Conservation (phyloP, 2,329 filamentous ascomycete genomes). For the Trichoderma sp. region DNA sequence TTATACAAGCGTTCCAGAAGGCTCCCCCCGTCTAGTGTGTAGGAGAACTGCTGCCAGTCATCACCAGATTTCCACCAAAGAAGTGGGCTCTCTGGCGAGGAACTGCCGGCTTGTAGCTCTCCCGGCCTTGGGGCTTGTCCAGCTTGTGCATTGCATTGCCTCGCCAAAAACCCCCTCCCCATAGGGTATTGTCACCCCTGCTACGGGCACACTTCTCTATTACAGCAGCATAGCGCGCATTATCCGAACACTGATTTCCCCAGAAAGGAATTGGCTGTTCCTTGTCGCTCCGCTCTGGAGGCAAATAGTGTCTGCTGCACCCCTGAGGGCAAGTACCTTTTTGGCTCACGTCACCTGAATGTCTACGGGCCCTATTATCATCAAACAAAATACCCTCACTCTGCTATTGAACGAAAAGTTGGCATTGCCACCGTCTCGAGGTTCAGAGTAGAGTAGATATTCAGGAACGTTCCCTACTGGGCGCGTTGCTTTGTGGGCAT, state of each 20-base stretch:
- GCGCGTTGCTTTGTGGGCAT: neutral
- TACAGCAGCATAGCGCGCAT: conserved; percentile 21
- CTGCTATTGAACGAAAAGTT: neutral
- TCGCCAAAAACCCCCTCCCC: conserved; percentile 16
- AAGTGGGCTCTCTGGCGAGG: conserved; percentile 9
- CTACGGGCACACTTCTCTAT: conserved; percentile 24
- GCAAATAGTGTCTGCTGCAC: conserved; percentile 24
- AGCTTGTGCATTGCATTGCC: conserved; percentile 24
- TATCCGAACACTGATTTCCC: conserved; percentile 24
- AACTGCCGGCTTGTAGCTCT: conserved; percentile 16
- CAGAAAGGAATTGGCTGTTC: conserved; percentile 24
- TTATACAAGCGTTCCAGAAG: neutral
- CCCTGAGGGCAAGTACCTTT: conserved; percentile 16
- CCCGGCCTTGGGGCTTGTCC: conserved; percentile 8
- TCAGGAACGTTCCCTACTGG: neutral
- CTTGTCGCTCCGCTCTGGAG: conserved; percentile 24
- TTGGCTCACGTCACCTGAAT: conserved; percentile 15
- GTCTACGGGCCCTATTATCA: conserved; percentile 6
- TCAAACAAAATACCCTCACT: neutral
- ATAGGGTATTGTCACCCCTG: conserved; percentile 29
- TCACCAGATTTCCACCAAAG: neutral
- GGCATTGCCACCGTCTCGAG: conserved; percentile 10
- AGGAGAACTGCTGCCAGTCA: conserved; percentile 5
- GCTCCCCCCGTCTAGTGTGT: neutral
- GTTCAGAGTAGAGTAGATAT: neutral